Conservation (phyloP, 1,284 basidiomycete species). For the Trametes sp. region DNA sequence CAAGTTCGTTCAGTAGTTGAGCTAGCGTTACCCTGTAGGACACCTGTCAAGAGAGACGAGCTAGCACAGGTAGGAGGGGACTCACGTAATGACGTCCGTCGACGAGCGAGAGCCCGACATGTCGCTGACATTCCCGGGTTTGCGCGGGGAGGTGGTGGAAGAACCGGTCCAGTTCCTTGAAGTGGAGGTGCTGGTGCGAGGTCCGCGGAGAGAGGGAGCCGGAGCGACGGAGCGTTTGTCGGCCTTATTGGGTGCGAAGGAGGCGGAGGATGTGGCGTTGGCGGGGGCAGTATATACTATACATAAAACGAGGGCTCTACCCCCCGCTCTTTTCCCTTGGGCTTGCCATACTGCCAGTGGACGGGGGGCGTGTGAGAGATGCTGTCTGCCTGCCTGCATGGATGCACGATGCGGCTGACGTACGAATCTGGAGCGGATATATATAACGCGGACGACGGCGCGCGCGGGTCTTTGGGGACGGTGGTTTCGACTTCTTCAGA, state of each 20-base stretch:
- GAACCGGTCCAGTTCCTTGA: constrained; percentile 30
- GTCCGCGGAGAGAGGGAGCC: constrained; percentile 30
- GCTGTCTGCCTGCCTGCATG: constrained; percentile 18
- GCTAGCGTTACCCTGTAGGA: constrained; percentile 72
- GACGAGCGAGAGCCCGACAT: constrained; percentile 42
- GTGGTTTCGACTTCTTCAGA: constrained; percentile 36
- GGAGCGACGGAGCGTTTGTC: constrained; percentile 34
- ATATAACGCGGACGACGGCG: constrained; percentile 66
- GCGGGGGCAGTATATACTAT: constrained; percentile 41
- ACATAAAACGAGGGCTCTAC: constrained; percentile 31
- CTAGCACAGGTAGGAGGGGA: no score
- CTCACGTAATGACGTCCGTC: constrained; percentile 74
- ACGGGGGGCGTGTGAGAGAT: constrained; percentile 25
- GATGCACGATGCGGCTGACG: constrained; percentile 43
- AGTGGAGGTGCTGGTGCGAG: constrained; percentile 32
- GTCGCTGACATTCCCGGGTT: constrained; percentile 32
- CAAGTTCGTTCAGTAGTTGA: constrained; percentile 77
- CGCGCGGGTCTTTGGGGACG: constrained; percentile 45
- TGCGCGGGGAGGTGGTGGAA: constrained; percentile 27
- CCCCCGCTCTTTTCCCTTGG: constrained; percentile 68
- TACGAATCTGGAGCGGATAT: constrained; percentile 80
- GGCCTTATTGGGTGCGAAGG: constrained; percentile 36
- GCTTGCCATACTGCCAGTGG: constrained; percentile 63
- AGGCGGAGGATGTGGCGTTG: constrained; percentile 44
- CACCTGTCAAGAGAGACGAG: constrained; percentile 13